Evolutionary conservation across 495 filamentous ascomycete genomes (phyloP).

Genomic region (Staphylotrichum longicolle): DNA sequence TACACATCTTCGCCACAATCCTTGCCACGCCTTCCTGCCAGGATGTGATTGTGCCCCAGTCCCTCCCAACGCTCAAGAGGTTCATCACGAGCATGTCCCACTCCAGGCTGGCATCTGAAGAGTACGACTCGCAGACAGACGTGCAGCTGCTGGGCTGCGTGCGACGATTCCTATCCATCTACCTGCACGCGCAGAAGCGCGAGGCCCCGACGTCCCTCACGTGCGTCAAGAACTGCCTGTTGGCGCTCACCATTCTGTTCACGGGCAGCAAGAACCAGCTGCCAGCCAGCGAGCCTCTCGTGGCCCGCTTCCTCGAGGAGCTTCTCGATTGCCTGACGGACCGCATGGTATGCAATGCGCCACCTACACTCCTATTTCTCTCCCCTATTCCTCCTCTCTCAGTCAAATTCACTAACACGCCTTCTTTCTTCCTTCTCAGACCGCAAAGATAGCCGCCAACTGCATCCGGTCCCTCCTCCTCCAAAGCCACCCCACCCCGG

Average conservation of each 20-base stretch:
- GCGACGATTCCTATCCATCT: conserved; percentile 73
- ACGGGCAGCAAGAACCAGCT: conserved; percentile 73
- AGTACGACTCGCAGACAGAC: conserved; percentile 42
- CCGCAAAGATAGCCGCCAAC: conserved; percentile 82
- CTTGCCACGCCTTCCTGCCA: conserved; percentile 85
- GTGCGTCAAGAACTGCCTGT: conserved; percentile 89
- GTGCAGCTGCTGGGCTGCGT: conserved; percentile 66
- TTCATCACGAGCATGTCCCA: conserved; percentile 73
- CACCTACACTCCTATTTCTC: not conserved
- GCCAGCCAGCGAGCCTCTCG: conserved; percentile 66
- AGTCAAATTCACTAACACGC: conserved; percentile 14
- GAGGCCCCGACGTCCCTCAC: conserved; percentile 76
- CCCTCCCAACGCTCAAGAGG: conserved; percentile 86
- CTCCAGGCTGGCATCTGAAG: conserved; percentile 33
- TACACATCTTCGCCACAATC: conserved; percentile 94
- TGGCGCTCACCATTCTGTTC: conserved; percentile 84
- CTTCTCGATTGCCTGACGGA: conserved; percentile 82
- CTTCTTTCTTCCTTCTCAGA: conserved; percentile 41
- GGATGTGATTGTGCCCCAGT: conserved; percentile 81
- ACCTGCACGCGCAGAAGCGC: conserved; percentile 77
- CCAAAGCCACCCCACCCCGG: conserved; percentile 55
- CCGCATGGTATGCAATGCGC: conserved; percentile 52
- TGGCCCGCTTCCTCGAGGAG: conserved; percentile 68
- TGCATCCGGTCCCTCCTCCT: conserved; percentile 81
- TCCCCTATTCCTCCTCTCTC: not conserved